Percentiles rank a stretch among this genome's conserved stretches.
Evolutionary conservation across 2,329 filamentous ascomycete species (phyloP).

Genomic region (Microsporum ferrugineum): DNA sequence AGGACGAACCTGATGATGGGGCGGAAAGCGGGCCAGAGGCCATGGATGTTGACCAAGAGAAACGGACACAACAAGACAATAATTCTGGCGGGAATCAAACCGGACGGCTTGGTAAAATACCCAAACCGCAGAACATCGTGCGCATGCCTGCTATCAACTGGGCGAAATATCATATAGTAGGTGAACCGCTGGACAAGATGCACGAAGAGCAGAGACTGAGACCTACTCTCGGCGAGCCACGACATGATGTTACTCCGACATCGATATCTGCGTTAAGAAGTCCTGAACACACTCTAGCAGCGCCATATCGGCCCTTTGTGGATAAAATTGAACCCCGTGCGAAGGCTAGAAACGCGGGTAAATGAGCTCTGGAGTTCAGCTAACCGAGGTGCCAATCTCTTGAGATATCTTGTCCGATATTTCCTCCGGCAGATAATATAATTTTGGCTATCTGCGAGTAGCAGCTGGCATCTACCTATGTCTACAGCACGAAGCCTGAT

Average conservation of each 20-base stretch:
- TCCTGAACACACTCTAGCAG: slow-evolving; percentile 43
- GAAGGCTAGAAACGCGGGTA: slow-evolving; percentile 23
- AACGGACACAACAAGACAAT: neutral
- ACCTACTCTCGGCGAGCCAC: slow-evolving; percentile 41
- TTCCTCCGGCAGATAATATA: neutral
- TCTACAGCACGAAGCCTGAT: too few relatives aligned
- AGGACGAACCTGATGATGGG: slow-evolving; percentile 27
- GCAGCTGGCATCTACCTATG: too few relatives aligned
- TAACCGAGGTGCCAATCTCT: neutral
- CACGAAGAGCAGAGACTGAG: slow-evolving; percentile 65
- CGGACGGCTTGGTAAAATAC: slow-evolving; percentile 51
- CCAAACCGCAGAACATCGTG: slow-evolving; percentile 68
- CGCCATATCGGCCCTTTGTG: slow-evolving; percentile 49
- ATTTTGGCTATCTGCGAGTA: too few relatives aligned
- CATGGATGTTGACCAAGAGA: slow-evolving; percentile 10
- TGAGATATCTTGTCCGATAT: neutral
- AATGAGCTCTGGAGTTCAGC: slow-evolving; percentile 20
- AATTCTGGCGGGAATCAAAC: neutral
- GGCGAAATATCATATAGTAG: slow-evolving; percentile 86
- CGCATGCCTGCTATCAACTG: slow-evolving; percentile 86
- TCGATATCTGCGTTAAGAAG: slow-evolving; percentile 21
- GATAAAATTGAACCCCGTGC: slow-evolving; percentile 38
- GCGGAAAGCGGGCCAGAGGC: slow-evolving; percentile 12
- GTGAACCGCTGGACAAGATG: slow-evolving; percentile 69
- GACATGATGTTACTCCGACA: slow-evolving; percentile 21